Base-by-base conservation (phyloP, 257 asterid species). In the Pogostemon cablin region DNA sequence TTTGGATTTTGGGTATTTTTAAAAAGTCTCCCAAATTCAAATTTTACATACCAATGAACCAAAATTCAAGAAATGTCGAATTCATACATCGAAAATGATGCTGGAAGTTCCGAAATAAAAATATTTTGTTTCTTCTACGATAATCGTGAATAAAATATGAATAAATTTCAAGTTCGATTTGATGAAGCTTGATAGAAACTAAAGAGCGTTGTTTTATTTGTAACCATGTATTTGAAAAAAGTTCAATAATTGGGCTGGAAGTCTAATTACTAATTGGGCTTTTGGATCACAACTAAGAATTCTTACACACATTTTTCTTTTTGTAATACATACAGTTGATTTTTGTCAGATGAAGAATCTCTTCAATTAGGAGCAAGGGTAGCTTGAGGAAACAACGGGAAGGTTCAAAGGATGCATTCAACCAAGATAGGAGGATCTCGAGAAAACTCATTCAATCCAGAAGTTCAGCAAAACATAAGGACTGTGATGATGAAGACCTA, bases 371-470 rank as follows among this genome's bases (percentile, higher is more conserved):
- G 93, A 71, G 96, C 90, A 82, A 81, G 97, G 74, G 85, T 62
- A 37, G 95, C 95, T 46, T 53, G 63, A 81, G 50, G 72, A 66
- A 64, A 50, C 77, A 67, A 8, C 66, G 68, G 44, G 61, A 73
- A 48, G 62, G 15, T 72, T 73, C 80, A 9, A 81, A 43, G 48
- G 77, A 79, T 66, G 82, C 74, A 74, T 83, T 93, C 7, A 90
- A 87, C 80, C 84, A 83, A 15, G 98, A 96, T 7, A 17, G 96
- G 97, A 42, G 98, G 98, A 11, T 83, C 96, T 3, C 82, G 96
- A 62, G 97, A 93, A 71, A 81, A 90, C 73, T 86, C 98, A 15
- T 90, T 90, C 83, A 80, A 78, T 3, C 78, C 41, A 80, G 85
- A 77, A 90, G 90, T 80, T 74, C 85, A 7, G 87, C 88, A 0